Evolutionary conservation across 345 rosid species (phyloP), one percentile per base, ranked within the genome.

Genomic region (Eucalyptus coolabah): DNA sequence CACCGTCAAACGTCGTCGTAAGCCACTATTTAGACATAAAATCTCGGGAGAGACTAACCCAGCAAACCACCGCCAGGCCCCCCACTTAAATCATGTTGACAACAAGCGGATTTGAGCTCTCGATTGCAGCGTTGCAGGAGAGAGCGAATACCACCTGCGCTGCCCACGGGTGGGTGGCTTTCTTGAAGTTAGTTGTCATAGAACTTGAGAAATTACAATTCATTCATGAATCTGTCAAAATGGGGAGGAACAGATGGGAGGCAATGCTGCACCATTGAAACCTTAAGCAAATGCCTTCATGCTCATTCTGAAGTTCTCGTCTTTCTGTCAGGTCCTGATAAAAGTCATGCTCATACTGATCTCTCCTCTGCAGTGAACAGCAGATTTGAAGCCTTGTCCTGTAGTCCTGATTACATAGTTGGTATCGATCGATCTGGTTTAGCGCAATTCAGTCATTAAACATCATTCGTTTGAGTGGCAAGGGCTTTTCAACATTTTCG

Each of bases 1-100:
- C 50, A 49, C 5, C 1, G 5, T 49, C 6, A 0, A 49, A 49
- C 2, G 16, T 13, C 16, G 16, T 49, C 0, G 50, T 0, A 13
- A 13, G 50, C 1, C 50, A 49, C 50, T 49, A 13, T 49, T 49
- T 49, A 49, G 16, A 49, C 16, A 0, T 49, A 49, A 49, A 49
- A 49, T 1, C 1, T 49, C 16, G 2, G 16, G 16, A 0, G 50
- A 49, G 16, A 49, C 50, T 49, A 13, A 0, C 15, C 12, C 50
- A 49, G 50, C 50, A 49, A 49, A 0, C 50, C 15, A 49, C 50
- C 6, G 2, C 50, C 16, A 49, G 6, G 50, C 6, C 16, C 2
- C 16, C 50, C 50, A 13, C 50, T 49, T 49, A 49, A 13, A 49
- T 49, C 50, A 1, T 49, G 50, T 49, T 49, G 50, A 49, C 50